Base-by-base conservation (phyloP, 2,329 filamentous ascomycete genomes). In the Calonectria pauciramosa region DNA sequence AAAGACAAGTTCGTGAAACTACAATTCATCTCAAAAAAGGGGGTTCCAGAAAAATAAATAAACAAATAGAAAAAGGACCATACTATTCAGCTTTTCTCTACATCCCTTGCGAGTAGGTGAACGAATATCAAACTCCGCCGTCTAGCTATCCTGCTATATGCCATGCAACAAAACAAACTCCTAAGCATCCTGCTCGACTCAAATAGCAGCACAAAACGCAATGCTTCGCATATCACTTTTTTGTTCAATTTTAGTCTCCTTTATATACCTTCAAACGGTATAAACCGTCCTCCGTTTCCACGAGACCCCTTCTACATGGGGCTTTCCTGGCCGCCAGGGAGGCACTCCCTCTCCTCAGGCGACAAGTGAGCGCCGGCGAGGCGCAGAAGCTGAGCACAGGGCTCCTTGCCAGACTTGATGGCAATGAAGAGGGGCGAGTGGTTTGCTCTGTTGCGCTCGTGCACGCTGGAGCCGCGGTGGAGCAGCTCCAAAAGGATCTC, bases 391-490 rank as follows among this genome's bases (percentile, higher is more conserved):
- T 85, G 83, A 0, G 91, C 90, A 70, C 88, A 89, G 70, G 88
- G 89, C 6, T 85, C 83, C 65, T 90, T 90, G 4, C 90, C 90
- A 49, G 88, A 88, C 82, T 92, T 88, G 77, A 89, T 88, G 7
- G 93, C 92, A 16, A 94, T 85, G 80, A 91, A 93, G 16, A 94
- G 86, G 13, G 93, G 91, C 5, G 92, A 93, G 82, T 93, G 93
- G 78, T 93, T 90, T 13, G 91, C 92, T 63, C 89, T 85, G 82
- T 94, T 94, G 52, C 92, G 86, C 52, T 89, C 88, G 82, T 94
- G 93, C 8, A 94, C 92, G 80, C 91, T 93, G n/a, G 91, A 92
- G 10, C 93, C 93, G 26, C 89, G 86, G 52, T 86, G 86, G 16
- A 94, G 87, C 60, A 94, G 85, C 80, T 92, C 90, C 30, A 88